A percentile compares a stretch with the other conserved stretches of the same genome.
Evolutionary conservation across 768 basidiomycete species (phyloP).

Genomic region (Leccinum pellstonianum): DNA sequence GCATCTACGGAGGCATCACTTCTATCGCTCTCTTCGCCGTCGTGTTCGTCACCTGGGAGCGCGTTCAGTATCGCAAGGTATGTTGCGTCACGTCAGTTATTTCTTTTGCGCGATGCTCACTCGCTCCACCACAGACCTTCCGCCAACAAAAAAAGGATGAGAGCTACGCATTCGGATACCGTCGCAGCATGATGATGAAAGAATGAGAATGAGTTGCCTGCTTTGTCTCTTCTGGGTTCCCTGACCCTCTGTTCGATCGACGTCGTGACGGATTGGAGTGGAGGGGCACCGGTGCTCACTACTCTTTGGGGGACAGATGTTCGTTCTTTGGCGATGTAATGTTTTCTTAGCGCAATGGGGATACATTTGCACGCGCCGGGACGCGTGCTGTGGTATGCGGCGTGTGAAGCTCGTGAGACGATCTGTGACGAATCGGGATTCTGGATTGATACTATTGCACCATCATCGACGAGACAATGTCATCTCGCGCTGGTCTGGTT

Average conservation of each 20-base stretch:
- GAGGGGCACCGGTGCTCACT: background rate
- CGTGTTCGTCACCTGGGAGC: slow-evolving; percentile 82
- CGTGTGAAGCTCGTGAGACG: background rate
- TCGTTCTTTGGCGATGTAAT: slow-evolving; percentile 9
- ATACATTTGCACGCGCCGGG: slow-evolving; percentile 5
- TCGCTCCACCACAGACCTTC: slow-evolving; percentile 52
- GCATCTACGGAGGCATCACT: slow-evolving; percentile 82
- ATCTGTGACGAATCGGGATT: background rate
- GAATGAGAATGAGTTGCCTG: slow-evolving; percentile 12
- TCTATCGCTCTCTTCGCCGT: slow-evolving; percentile 81
- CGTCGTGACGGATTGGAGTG: background rate
- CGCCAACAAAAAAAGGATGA: slow-evolving; percentile 72
- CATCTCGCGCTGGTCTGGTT: slow-evolving; percentile 19
- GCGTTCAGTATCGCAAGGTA: slow-evolving; percentile 84
- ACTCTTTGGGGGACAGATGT: background rate
- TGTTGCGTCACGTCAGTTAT: slow-evolving; percentile 16
- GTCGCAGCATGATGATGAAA: slow-evolving; percentile 43
- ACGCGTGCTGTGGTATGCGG: background rate
- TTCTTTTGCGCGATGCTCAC: background rate
- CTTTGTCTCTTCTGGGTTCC: background rate
- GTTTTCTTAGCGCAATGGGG: background rate
- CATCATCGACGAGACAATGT: background rate
- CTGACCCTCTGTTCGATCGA: background rate
- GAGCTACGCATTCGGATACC: slow-evolving; percentile 58
- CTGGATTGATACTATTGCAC: background rate